Evolutionary conservation across 306 rosid species (phyloP).

Genomic region (Rosa multiflora): DNA sequence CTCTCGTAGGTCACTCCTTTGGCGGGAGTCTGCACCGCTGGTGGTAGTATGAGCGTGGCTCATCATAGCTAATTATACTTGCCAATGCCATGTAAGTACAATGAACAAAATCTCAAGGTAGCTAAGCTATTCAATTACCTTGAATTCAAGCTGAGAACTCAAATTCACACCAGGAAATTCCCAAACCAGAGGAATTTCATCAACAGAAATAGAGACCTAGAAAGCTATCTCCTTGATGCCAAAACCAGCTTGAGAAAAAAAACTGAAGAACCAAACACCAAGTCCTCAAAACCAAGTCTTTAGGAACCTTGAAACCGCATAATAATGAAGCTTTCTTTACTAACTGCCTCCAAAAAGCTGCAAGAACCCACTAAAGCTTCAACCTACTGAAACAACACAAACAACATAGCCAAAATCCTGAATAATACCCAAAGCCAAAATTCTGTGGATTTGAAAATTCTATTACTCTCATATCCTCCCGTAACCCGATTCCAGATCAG

Average conservation of each 20-base stretch:
- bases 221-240: not conserved
- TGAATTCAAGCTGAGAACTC: constrained; percentile 12
- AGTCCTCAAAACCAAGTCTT: constrained; percentile 17
- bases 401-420: no score
- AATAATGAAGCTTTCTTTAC: constrained; percentile 55
- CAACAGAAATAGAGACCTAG: constrained; percentile 12
- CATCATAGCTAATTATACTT: no score
- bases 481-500: no score
- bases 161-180: constrained; percentile 15
- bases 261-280: constrained; percentile 16
- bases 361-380: constrained; percentile 19
- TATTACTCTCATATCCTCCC: no score
- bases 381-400: no score
- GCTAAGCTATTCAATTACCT: constrained; percentile 20
- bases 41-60: no score
- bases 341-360: constrained; percentile 25
- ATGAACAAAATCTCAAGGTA: not conserved
- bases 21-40: no score
- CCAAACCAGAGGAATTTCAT: constrained; percentile 26
- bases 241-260: constrained; percentile 12
- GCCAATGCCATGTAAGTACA: no score
- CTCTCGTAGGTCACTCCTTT: no score
- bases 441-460: no score
- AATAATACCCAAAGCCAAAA: no score
- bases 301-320: constrained; percentile 23